phyloP scores from a whole-genome alignment of 148 eudicot species.

The Beta vulgaris region DNA sequence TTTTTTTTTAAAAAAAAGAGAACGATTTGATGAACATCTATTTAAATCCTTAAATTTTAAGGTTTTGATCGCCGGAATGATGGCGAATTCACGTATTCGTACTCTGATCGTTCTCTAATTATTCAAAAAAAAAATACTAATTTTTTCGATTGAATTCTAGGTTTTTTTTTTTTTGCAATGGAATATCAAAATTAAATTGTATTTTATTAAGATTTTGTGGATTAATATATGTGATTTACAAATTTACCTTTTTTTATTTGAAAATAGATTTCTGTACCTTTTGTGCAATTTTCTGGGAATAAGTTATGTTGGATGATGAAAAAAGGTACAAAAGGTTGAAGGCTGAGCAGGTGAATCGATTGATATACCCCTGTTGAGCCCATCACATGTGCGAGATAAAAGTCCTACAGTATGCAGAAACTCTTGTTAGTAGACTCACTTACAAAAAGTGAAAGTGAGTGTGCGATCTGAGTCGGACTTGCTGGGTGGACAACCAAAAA shows the following conservation, averaged over 20 bases:
- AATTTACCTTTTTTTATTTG: not conserved
- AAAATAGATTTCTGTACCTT: not conserved
- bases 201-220: too few relatives aligned
- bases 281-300: too few relatives aligned
- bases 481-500: too few relatives aligned
- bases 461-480: too few relatives aligned
- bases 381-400: not conserved
- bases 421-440: too few relatives aligned
- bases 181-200: too few relatives aligned
- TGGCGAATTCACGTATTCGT: conserved; percentile 22
- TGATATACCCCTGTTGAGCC: not conserved
- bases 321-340: conserved; percentile 1
- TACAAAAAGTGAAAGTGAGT: too few relatives aligned
- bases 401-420: too few relatives aligned
- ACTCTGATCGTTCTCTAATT: conserved; percentile 22
- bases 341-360: not conserved
- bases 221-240: too few relatives aligned
- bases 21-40: conserved; percentile 17
- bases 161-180: too few relatives aligned
- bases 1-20: not conserved
- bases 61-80: conserved; percentile 21
- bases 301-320: not conserved
- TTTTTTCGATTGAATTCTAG: too few relatives aligned
- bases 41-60: not conserved
- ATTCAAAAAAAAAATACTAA: not conserved